Evolutionary conservation across 495 filamentous ascomycete genomes (phyloP), one percentile per base, ranked within the genome.

Genomic region (Podospora pseudocomata): DNA sequence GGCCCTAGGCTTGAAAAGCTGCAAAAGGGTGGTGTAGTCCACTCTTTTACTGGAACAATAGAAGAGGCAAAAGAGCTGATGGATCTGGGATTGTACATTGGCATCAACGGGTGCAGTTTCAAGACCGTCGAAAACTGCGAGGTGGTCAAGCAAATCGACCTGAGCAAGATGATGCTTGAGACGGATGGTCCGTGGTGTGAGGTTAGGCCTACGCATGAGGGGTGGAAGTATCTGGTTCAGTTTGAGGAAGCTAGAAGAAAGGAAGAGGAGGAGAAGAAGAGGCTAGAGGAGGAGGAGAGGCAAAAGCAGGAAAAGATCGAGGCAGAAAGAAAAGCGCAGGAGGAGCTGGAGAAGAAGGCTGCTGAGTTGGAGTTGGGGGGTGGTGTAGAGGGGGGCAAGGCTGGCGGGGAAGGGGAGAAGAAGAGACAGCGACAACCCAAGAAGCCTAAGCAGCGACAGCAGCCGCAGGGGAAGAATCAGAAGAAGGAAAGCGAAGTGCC

Each of bases 171-270:
- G 60, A 94, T 96, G 84, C 86, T 97, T 58, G 93, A 97, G 84
- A 97, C 93, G 5, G 94, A 97, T 79, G 94, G 94, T 9, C 93
- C 93, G 32, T 97, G 94, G 93, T 91, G 88, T 70, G 88, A 91
- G 74, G 87, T 91, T 19, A 78, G 88, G 49, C 85, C 86, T 0
- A 86, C 79, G 27, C 89, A 91, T 74, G 88, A 87, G 63, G 86
- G 87, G 18, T 86, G 84, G 72, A 83, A 83, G 73, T 86, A 81
- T 66, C 70, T 90, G 2, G 69, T 84, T 19, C 73, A 77, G 63
- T 80, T 4, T 39, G 71, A 72, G 59, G 58, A 28, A 28, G 56
- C 56, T 20, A 62, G 53, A 19, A 69, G 60, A 56, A 32, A 68
- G 44, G 30, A 26, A 0, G 23, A 16, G 44, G 60, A 55, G 54